Evolutionary conservation across 495 filamentous ascomycete species (phyloP), one percentile per base, ranked within the genome.

Genomic region (Aspergillus taichungensis): DNA sequence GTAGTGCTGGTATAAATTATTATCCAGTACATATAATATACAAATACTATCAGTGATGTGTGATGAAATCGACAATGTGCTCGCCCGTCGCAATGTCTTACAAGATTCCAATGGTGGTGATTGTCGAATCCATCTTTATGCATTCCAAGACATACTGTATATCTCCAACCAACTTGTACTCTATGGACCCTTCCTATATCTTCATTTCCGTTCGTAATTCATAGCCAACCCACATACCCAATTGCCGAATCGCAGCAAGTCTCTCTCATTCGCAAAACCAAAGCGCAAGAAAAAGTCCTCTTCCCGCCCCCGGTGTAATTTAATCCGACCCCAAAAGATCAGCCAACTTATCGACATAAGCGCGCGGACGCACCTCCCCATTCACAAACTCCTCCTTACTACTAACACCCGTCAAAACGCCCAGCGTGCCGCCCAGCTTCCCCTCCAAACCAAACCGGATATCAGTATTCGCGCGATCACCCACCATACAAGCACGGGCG

Each of bases 381-480:
- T 86, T 73, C 67, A 90, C 86, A 51, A 97, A 84, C 34, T 83
- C 80, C 47, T 84, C 79, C 67, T 85, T 84, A 53, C 79, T 85
- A 46, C 71, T 82, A 14, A 99, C 91, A 7, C 92, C 92, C 1
- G 92, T 96, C 65, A 96, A 66, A 10, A 99, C 92, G 13, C 79
- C 85, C 52, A 99, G 64, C 12, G 92, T 99, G 1, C 92, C 92
- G 4, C 92, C 92, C 31, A 99, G 70, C 43, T 82, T 79, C 0
- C 91, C 92, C 62, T 97, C 85, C 49, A 95, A 72, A 8, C 92
- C 92, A 64, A 99, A 99, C 54, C 83, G 78, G 54, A 99, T 96
- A 72, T 99, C 92, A 1, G 92, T 99, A 61, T 97, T 83, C 39
- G 92, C 72, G 34, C 92, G 76, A 66, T 99, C 92, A 5, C 92